Base-by-base conservation (phyloP, 108 stramenopile species). In the Conticribra guillardii region DNA sequence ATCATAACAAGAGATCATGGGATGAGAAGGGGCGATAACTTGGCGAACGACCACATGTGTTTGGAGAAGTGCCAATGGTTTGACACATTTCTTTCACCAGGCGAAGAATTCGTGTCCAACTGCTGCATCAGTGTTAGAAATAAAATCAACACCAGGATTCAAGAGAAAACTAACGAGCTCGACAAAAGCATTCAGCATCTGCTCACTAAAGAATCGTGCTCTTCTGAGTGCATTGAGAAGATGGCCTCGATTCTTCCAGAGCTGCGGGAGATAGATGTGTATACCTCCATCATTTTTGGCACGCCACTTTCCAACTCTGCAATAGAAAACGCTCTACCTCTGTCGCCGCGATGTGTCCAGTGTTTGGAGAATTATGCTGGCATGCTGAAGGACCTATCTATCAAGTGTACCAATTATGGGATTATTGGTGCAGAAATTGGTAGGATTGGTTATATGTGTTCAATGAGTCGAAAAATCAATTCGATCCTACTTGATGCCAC, bases 241-340 rank as follows among this genome's bases (percentile, higher is more conserved):
- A 53, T 75, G 2, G 66, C 51, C 8, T 9, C 8, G 59, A 21
- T 75, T 22, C 74, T 67, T 67, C 74, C 74, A 48, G 65, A 67
- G 37, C 74, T 75, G 37, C n/a, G 53, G 9, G 66, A 75, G 44
- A 61, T 75, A 46, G 74, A 75, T 45, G 16, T n/a, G n/a, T n/a
- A n/a, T n/a, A n/a, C n/a, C n/a, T n/a, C n/a, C n/a, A n/a, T n/a
- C n/a, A n/a, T n/a, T n/a, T n/a, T n/a, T n/a, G n/a, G n/a, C n/a
- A n/a, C n/a, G n/a, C n/a, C n/a, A n/a, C n/a, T n/a, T n/a, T n/a
- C n/a, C n/a, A n/a, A n/a, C n/a, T n/a, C n/a, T n/a, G n/a, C n/a
- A n/a, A n/a, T n/a, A n/a, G n/a, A n/a, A n/a, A n/a, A n/a, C n/a
- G n/a, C n/a, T n/a, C n/a, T n/a, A n/a, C n/a, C n/a, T n/a, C n/a